phyloP scores from a whole-genome alignment of 2,329 filamentous ascomycete species.

The Botryotinia calthae region DNA sequence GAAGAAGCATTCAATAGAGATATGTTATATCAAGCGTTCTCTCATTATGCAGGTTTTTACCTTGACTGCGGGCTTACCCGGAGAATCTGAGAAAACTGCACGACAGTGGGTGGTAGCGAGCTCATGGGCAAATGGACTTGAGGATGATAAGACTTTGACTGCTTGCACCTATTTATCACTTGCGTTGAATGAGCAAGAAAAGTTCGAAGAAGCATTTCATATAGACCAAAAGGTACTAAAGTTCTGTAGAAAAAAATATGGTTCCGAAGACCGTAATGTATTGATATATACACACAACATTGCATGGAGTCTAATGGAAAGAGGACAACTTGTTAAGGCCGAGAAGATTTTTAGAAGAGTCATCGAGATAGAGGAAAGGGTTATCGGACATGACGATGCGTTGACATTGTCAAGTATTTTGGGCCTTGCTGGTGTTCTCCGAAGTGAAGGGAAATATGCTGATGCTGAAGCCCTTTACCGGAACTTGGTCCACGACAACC shows the following conservation, averaged over 20 bases:
- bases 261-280: background rate
- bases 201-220: background rate
- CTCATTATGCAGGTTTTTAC: background rate
- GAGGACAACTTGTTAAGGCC: constrained; percentile 12
- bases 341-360: constrained; percentile 9
- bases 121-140: background rate
- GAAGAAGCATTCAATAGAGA: background rate
- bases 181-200: accelerated
- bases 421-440: background rate
- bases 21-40: background rate
- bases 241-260: background rate
- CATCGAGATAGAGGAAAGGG: background rate
- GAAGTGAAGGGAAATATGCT: background rate
- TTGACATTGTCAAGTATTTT: accelerated
- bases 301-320: constrained; percentile 1
- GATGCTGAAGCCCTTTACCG: background rate
- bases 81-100: background rate
- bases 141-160: accelerated
- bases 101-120: too few species aligned
- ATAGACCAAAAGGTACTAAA: background rate
- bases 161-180: accelerated
- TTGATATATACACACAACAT: background rate
- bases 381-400: background rate
- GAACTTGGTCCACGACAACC: background rate
- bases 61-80: accelerated